phyloP scores from a whole-genome alignment of 176 grass and related monocot species.

The Stipa capillata region DNA sequence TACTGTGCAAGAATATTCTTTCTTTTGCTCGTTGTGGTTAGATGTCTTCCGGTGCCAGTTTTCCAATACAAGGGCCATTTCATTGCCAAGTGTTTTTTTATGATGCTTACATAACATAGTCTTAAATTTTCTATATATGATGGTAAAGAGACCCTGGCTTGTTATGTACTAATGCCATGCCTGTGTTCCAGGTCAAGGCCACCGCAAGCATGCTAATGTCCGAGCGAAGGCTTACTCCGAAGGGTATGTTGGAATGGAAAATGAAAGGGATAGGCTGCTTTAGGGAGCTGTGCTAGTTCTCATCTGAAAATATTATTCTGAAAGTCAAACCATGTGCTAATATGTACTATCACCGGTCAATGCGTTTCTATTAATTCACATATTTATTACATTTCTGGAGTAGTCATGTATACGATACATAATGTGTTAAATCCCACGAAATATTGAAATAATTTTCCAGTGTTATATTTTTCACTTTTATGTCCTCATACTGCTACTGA shows the following conservation, averaged over 20 bases:
- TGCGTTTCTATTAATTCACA: too few relatives aligned
- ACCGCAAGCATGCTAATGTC: slow-evolving; percentile 60
- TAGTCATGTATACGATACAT: background rate
- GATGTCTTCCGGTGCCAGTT: background rate
- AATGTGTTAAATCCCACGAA: background rate
- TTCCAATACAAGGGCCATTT: background rate
- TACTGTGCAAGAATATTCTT: background rate
- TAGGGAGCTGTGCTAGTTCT: background rate
- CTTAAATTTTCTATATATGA: background rate
- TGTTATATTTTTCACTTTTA: background rate
- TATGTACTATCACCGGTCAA: background rate
- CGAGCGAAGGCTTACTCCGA: slow-evolving; percentile 69
- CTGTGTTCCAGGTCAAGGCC: slow-evolving; percentile 45
- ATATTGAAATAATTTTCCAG: background rate
- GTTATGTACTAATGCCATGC: background rate
- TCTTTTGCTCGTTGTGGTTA: background rate
- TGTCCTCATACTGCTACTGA: slow-evolving; percentile 12
- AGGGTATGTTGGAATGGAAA: slow-evolving; percentile 47
- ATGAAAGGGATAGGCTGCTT: background rate
- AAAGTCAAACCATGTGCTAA: background rate
- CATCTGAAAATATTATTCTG: background rate
- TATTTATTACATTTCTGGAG: background rate
- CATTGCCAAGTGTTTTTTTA: background rate
- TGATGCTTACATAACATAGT: background rate
- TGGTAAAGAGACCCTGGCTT: background rate